Conservation (phyloP, 352 stramenopile species). For the Peronospora destructor region DNA sequence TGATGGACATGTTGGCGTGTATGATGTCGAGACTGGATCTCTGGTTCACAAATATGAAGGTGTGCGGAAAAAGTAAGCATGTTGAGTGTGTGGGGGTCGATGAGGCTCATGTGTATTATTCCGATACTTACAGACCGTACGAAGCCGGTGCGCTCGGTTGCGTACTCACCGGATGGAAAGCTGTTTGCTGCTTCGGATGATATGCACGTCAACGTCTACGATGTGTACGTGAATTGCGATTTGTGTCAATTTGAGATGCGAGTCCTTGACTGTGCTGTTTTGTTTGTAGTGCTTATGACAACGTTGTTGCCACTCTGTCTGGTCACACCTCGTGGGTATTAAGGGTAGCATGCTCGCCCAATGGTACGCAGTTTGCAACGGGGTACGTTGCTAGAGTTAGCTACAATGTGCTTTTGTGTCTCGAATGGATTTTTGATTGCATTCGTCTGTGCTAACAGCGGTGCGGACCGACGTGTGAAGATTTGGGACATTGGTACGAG, state of each 20-base stretch:
- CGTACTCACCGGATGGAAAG: conserved; percentile 79
- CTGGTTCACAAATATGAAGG: conserved; percentile 85
- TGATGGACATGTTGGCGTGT: conserved; percentile 81
- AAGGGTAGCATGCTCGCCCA: conserved; percentile 75
- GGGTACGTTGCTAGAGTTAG: conserved; percentile 35
- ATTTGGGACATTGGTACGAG: conserved; percentile 88
- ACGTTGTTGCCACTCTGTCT: conserved; percentile 74
- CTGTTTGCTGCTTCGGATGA: conserved; percentile 87
- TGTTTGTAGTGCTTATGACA: conserved; percentile 50
- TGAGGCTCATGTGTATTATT: conserved; percentile 8
- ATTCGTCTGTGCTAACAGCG: conserved; percentile 29
- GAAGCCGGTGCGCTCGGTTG: conserved; percentile 83
- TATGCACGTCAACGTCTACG: conserved; percentile 90
- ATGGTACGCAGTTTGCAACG: conserved; percentile 81
- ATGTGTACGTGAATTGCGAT: conserved; percentile 61
- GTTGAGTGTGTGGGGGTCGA: neutral
- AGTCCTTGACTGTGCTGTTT: neutral
- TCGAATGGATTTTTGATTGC: neutral
- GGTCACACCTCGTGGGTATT: conserved; percentile 87
- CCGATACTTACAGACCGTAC: conserved; percentile 47
- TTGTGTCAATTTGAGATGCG: neutral
- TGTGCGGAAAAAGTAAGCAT: conserved; percentile 6
- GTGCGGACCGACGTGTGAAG: conserved; percentile 86
- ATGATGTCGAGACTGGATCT: conserved; percentile 69
- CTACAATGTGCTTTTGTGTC: neutral